These are phyloP conservation scores for Moesziomyces aphidis DNA, from an alignment of 1,284 basidiomycete genomes.

Conservation along the genomic window DNA sequence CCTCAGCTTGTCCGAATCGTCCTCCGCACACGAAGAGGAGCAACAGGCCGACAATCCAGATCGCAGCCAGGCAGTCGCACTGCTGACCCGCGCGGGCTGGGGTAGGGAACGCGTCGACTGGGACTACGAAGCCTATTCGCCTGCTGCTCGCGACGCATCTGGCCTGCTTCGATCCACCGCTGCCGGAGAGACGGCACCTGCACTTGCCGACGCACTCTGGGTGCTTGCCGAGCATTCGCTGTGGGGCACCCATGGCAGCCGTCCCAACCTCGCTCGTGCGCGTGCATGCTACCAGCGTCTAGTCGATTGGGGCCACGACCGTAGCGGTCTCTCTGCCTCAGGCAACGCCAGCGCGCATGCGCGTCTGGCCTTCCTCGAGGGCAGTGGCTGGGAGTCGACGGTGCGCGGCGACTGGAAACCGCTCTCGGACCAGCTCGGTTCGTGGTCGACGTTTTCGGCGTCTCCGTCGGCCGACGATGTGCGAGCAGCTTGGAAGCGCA, in stretches of 20 bases:
- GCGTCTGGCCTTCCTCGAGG: constrained; percentile 61
- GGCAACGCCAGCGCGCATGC: constrained; percentile 65
- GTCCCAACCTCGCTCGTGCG: constrained; percentile 53
- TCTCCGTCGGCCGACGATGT: constrained; percentile 30
- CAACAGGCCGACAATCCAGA: constrained; percentile 6
- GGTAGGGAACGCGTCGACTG: constrained; percentile 27
- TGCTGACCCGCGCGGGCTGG: constrained; percentile 52
- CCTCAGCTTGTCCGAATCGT: constrained; percentile 1
- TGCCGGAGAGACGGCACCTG: not conserved
- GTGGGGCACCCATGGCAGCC: constrained; percentile 64
- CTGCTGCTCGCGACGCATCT: constrained; percentile 18
- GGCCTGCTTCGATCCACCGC: constrained; percentile 10
- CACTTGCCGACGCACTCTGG: constrained; percentile 63
- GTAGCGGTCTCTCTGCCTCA: constrained; percentile 17
- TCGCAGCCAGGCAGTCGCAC: constrained; percentile 20
- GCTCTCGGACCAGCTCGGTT: constrained; percentile 16
- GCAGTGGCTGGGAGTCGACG: constrained; percentile 53
- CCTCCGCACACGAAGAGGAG: constrained; percentile 1
- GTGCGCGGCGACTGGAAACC: constrained; percentile 47
- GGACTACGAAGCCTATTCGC: constrained; percentile 32
- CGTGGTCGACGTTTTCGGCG: constrained; percentile 23
- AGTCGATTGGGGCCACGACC: constrained; percentile 38
- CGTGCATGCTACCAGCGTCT: constrained; percentile 54
- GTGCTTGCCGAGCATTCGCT: constrained; percentile 61
- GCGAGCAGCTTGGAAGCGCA: constrained; percentile 37